These are phyloP conservation scores for Agaricus blazei DNA, from an alignment of 768 basidiomycete genomes.

Conservation along the genomic window DNA sequence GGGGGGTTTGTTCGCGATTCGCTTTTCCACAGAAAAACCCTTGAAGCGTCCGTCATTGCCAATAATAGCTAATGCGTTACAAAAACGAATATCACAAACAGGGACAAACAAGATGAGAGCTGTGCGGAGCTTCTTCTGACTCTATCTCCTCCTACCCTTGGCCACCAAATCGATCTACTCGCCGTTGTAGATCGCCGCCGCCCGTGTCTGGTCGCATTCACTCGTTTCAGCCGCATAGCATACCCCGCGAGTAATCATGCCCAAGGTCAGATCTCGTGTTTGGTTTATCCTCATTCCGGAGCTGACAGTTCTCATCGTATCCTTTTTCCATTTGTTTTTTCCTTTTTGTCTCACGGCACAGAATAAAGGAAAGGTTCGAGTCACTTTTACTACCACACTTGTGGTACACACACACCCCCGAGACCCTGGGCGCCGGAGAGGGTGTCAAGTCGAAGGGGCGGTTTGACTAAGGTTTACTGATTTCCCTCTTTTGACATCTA, in stretches of 20 bases:
- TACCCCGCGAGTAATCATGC: neutral
- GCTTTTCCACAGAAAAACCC: neutral
- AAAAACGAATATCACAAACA: constrained; percentile 1
- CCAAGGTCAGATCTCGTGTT: constrained; percentile 5
- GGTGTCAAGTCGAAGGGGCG: too few relatives aligned
- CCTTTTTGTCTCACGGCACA: neutral
- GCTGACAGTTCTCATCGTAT: too few relatives aligned
- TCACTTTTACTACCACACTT: neutral
- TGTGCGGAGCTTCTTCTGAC: constrained; percentile 1
- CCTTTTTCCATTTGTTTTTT: neutral
- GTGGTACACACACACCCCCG: too few relatives aligned
- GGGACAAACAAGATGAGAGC: neutral
- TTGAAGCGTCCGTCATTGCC: neutral
- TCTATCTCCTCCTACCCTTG: neutral
- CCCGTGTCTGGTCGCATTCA: neutral
- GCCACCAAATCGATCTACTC: too few relatives aligned
- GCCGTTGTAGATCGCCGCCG: too few relatives aligned
- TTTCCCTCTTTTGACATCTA: constrained; percentile 21
- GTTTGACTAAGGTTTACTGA: too few relatives aligned
- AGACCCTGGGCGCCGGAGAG: too few relatives aligned
- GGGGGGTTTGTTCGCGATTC: neutral
- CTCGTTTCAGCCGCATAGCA: neutral
- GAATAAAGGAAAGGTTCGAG: constrained; percentile 12
- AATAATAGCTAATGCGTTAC: neutral
- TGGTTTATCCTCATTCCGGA: neutral